A percentile compares a stretch with the other conserved stretches of the same genome.
Conservation (phyloP, 768 basidiomycete species). For the Dacryopinax primogenitus region DNA sequence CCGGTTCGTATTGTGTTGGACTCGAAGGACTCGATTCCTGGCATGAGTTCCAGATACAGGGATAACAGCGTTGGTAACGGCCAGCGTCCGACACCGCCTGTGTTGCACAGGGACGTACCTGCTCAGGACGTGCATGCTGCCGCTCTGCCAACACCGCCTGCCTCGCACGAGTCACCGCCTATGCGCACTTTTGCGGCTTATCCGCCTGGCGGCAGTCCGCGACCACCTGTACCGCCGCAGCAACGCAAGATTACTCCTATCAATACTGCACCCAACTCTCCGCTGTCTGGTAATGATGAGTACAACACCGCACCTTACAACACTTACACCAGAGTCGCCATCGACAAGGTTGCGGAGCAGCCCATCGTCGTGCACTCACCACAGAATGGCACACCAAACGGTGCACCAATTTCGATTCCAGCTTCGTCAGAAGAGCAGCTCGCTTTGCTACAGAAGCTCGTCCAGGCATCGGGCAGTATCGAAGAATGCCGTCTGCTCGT, state of each 20-base stretch:
- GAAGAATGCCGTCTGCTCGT: constrained; percentile 78
- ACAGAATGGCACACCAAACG: background rate
- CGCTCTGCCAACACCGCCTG: constrained; percentile 1
- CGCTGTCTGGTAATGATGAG: background rate
- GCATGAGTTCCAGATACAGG: background rate
- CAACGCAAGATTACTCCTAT: background rate
- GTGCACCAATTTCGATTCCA: background rate
- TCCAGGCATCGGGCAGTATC: background rate
- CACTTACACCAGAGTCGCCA: background rate
- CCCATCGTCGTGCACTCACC: background rate
- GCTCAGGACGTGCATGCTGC: background rate
- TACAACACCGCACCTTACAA: background rate
- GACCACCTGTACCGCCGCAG: background rate
- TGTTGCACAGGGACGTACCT: background rate
- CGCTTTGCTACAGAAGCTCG: background rate
- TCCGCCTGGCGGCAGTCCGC: background rate
- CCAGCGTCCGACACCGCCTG: background rate
- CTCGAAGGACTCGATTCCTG: constrained; percentile 6
- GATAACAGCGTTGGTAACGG: background rate
- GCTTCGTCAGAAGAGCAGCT: background rate
- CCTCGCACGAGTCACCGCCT: constrained; percentile 2
- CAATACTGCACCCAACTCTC: background rate
- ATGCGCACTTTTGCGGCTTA: no score
- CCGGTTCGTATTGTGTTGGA: background rate
- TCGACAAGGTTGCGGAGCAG: background rate